Evolutionary conservation across 257 asterid species (phyloP).

Genomic region (Solanum boliviense): DNA sequence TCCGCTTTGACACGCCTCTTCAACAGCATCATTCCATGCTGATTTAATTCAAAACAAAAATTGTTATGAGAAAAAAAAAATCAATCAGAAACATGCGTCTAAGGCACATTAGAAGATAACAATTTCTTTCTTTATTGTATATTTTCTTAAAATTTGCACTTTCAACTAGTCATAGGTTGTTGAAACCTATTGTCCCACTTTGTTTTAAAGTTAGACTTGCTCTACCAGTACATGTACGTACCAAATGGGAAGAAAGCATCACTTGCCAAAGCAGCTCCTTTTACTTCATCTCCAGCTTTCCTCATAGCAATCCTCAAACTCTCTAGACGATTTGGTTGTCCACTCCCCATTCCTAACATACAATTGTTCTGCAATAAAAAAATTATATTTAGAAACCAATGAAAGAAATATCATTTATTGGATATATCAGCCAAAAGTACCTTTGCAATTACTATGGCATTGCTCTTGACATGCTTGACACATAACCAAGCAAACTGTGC

Average conservation of each 20-base stretch:
- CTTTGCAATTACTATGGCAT: conserved; percentile 88
- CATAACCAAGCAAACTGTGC: conserved; percentile 90
- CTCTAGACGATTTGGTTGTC: conserved; percentile 92
- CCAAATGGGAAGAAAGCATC: conserved; percentile 98
- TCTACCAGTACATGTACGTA: conserved; percentile 5
- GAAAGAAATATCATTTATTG: not conserved
- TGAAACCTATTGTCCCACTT: not conserved
- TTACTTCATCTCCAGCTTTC: conserved; percentile 86
- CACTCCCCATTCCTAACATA: conserved; percentile 98
- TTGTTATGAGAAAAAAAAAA: not conserved
- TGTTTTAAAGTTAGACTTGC: not conserved
- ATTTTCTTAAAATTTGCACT: not conserved
- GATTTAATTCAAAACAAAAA: conserved; percentile 3
- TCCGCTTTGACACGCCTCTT: conserved; percentile 91
- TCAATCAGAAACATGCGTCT: not conserved
- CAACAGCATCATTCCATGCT: conserved; percentile 98
- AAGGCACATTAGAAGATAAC: not conserved
- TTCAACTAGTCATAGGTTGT: not conserved
- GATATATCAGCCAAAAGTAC: conserved; percentile 11
- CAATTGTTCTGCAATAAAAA: conserved; percentile 45
- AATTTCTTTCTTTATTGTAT: not conserved
- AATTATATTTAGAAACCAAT: not conserved
- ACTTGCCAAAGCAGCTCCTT: conserved; percentile 95
- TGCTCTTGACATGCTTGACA: conserved; percentile 96
- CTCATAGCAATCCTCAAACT: conserved; percentile 80